These are phyloP conservation scores for Fusarium paranaense DNA, from an alignment of 2,329 filamentous ascomycete genomes.

Conservation along the genomic window DNA sequence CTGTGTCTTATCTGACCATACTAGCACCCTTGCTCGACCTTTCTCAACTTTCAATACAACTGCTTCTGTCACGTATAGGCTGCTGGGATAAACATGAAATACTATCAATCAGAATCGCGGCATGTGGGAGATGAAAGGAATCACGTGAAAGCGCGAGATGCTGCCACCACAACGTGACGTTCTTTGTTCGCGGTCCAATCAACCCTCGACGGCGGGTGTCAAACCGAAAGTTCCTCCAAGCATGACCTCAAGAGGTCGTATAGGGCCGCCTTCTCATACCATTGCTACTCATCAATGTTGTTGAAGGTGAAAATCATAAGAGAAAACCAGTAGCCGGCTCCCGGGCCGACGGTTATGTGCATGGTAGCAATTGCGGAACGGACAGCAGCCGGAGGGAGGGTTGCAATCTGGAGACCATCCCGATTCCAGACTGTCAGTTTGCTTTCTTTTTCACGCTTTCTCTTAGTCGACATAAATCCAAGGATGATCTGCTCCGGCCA, in stretches of 20 bases:
- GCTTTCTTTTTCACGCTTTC: not conserved
- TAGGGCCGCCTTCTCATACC: not conserved
- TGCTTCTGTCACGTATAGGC: not conserved
- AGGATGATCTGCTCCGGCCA: slow-evolving; percentile 39
- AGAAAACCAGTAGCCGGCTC: slow-evolving; percentile 12
- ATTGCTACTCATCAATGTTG: not conserved
- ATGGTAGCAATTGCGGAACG: not conserved
- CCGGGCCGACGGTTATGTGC: slow-evolving; percentile 26
- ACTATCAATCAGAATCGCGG: not conserved
- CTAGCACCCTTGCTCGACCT: not conserved
- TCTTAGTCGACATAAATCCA: slow-evolving; percentile 9
- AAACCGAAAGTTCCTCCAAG: not conserved
- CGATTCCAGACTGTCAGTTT: slow-evolving; percentile 5
- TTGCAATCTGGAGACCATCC: slow-evolving; percentile 9
- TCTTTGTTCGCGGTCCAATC: not conserved
- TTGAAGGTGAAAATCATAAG: not conserved
- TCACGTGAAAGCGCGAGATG: not conserved
- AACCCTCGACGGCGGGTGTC: not conserved
- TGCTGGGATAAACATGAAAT: not conserved
- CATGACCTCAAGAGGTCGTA: not conserved
- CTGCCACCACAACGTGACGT: not conserved
- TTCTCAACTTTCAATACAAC: not conserved
- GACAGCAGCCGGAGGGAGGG: slow-evolving; percentile 10
- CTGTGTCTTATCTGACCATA: not conserved
- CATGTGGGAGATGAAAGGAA: not conserved